These are phyloP conservation scores for Blastocystis sp. DNA, from an alignment of 352 stramenopile species.

Conservation along the genomic window DNA sequence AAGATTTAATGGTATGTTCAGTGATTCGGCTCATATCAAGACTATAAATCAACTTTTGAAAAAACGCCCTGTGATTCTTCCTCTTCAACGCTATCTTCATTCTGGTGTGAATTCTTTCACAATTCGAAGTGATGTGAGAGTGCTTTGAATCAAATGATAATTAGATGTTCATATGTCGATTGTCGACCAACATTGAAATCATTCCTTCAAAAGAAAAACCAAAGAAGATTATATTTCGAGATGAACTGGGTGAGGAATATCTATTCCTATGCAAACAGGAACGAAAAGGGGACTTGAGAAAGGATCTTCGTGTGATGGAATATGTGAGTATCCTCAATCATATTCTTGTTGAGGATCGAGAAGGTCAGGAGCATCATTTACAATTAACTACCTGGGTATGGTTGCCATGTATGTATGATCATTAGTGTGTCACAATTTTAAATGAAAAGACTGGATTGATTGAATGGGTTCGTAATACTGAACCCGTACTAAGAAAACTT, in stretches of 20 bases:
- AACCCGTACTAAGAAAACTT: slow-evolving; percentile 72
- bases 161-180: slow-evolving; percentile 78
- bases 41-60: slow-evolving; percentile 80
- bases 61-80: not conserved
- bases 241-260: slow-evolving; percentile 72
- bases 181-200: slow-evolving; percentile 82
- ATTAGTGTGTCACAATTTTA: slow-evolving; percentile 83
- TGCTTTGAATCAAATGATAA: not conserved
- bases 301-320: slow-evolving; percentile 98
- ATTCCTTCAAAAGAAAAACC: slow-evolving; percentile 97
- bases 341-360: slow-evolving; percentile 82
- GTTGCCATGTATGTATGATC: not conserved
- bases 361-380: slow-evolving; percentile 80
- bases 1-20: slow-evolving; percentile 74
- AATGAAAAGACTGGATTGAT: slow-evolving; percentile 97
- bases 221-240: slow-evolving; percentile 86
- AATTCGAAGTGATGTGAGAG: slow-evolving; percentile 64
- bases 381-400: slow-evolving; percentile 82
- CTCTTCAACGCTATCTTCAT: slow-evolving; percentile 47
- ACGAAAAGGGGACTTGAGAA: slow-evolving; percentile 93
- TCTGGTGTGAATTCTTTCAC: slow-evolving; percentile 30
- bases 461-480: slow-evolving; percentile 96
- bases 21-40: slow-evolving; percentile 83
- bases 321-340: slow-evolving; percentile 98
- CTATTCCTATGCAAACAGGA: slow-evolving; percentile 89